These are phyloP conservation scores for Chenopodium formosanum DNA, from an alignment of 148 eudicot species.

Conservation along the genomic window DNA sequence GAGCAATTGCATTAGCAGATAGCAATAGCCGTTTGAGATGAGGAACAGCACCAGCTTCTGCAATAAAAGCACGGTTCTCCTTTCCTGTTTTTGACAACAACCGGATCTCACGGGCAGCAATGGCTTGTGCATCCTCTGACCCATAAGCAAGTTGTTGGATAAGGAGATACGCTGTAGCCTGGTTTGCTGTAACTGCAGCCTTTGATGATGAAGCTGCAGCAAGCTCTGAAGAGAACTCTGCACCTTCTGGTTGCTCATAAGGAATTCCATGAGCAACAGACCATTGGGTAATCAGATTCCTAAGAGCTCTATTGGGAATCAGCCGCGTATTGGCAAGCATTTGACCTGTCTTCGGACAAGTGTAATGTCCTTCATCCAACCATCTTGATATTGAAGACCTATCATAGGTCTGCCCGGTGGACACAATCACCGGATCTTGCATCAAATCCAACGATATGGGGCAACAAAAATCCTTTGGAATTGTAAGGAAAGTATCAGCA, in stretches of 20 bases:
- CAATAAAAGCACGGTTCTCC: constrained; percentile 80
- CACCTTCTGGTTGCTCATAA: constrained; percentile 36
- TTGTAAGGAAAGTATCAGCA: constrained; percentile 50
- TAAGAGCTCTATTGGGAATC: constrained; percentile 66
- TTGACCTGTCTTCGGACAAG: constrained; percentile 94
- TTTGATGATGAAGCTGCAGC: constrained; percentile 46
- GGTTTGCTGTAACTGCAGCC: constrained; percentile 72
- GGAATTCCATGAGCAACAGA: constrained; percentile 55
- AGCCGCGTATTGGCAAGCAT: constrained; percentile 51
- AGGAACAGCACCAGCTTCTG: constrained; percentile 85
- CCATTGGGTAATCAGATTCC: constrained; percentile 77
- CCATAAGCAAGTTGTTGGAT: constrained; percentile 63
- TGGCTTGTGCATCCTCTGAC: constrained; percentile 52
- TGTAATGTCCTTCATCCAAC: constrained; percentile 83
- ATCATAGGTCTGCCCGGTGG: constrained; percentile 90
- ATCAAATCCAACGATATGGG: constrained; percentile 84
- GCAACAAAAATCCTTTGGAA: constrained; percentile 85
- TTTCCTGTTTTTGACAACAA: constrained; percentile 78
- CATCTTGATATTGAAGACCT: constrained; percentile 69
- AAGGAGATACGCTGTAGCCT: constrained; percentile 65
- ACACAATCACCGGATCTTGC: constrained; percentile 77
- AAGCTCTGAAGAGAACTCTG: constrained; percentile 42
- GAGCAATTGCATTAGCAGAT: constrained; percentile 59
- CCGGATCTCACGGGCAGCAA: constrained; percentile 79
- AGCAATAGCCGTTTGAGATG: constrained; percentile 54